Evolutionary conservation across 2,329 filamentous ascomycete species (phyloP).

Genomic region (Pseudomassariella vexata): DNA sequence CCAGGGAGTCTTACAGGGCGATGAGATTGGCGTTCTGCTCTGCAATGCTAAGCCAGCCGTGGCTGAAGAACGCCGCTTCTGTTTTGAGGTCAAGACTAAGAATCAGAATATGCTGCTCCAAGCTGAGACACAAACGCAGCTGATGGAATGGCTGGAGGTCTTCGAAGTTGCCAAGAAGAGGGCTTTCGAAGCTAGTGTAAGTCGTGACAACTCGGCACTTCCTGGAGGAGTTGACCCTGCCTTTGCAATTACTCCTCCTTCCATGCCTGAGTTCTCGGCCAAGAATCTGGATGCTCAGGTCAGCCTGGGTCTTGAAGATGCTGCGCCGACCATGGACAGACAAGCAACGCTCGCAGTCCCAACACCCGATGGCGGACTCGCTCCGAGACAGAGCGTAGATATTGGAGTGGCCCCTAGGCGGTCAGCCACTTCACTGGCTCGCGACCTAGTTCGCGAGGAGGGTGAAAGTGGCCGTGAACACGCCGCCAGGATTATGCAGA

Average conservation of each 20-base stretch:
- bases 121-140: constrained; percentile 83
- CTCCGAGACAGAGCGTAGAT: constrained; percentile 67
- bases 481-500: constrained; percentile 84
- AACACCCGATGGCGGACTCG: constrained; percentile 47
- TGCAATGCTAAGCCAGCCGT: constrained; percentile 90
- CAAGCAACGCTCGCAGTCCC: constrained; percentile 61
- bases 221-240: constrained; percentile 61
- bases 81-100: constrained; percentile 98
- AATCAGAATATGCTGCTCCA: constrained; percentile 85
- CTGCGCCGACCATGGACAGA: constrained; percentile 44
- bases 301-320: constrained; percentile 29
- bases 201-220: constrained; percentile 39
- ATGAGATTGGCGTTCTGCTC: constrained; percentile 90
- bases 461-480: constrained; percentile 74
- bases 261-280: constrained; percentile 85
- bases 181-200: constrained; percentile 70
- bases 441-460: constrained; percentile 58
- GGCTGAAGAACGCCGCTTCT: constrained; percentile 89
- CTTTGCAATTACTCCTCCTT: constrained; percentile 86
- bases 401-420: constrained; percentile 46
- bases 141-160: constrained; percentile 91
- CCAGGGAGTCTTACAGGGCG: constrained; percentile 87
- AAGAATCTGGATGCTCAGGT: constrained; percentile 66
- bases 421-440: constrained; percentile 50
- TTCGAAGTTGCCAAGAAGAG: constrained; percentile 93